Base-by-base conservation (phyloP, 176 grass and related monocot genomes). In the Ampelocalamus luodianensis region DNA sequence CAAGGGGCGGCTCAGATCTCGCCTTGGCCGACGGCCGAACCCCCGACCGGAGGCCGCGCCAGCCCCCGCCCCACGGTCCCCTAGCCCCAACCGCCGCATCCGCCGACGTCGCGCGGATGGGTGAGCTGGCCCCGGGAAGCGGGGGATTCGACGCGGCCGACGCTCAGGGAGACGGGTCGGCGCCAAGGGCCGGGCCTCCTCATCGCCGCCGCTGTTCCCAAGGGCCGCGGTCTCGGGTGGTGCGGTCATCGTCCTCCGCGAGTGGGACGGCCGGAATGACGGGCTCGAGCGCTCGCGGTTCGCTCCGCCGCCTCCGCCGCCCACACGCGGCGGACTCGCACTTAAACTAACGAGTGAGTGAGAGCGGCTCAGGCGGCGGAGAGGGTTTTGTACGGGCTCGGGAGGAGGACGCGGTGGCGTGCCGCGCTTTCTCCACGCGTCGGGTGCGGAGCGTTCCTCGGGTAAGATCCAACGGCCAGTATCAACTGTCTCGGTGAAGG, bases 271-370 rank as follows among this genome's bases (percentile, higher is more conserved):
- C 20, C 18, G 78, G 29, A 10, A 22, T 3, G 29, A 23, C 18
- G 16, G 45, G 10, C 0, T 37, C 11, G 18, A 20, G 20, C 36
- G 55, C 29, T 16, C 49, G 15, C 49, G 32, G 32, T 5, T 51
- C 49, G 46, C 12, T 43, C 59, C 62, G 44, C 77, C 78, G 63
- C 29, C 12, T 43, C 59, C 62, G 44, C 77, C 78, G 63, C 29
- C 62, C 44, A 10, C 46, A 27, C 34, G 48, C 48, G 18, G 62
- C 6, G 62, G 44, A 62, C 77, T 79, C 60, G 22, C 77, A 79
- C 77, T 79, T 79, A 79, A 79, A 79, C 77, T 79, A 79, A 79
- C 65, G 60, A 67, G 20, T 65, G 77, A 79, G 77, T 65, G 77
- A 79, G 77, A 34, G 60, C 34, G 24, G 11, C 1, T 6, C 3